phyloP scores from a whole-genome alignment of 2,329 filamentous ascomycete species.

The Botrytis deweyae region DNA sequence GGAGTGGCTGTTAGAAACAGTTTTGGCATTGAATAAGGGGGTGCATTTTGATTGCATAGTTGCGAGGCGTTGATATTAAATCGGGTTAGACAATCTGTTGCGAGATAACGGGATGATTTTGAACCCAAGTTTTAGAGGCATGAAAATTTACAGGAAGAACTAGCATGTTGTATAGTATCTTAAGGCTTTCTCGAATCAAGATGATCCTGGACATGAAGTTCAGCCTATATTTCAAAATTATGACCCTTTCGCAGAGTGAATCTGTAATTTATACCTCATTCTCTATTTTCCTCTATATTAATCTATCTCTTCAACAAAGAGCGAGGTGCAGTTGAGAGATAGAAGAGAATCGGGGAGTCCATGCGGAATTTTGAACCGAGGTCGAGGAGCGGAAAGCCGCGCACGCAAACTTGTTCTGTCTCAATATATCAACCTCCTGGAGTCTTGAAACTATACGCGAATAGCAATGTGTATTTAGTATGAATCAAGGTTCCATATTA shows the following conservation, averaged over 20 bases:
- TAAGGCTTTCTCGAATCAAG: not conserved
- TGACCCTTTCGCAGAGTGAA: not conserved
- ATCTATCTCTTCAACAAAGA: not conserved
- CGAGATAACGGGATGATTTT: not conserved
- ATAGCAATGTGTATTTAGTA: not conserved
- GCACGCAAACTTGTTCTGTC: not conserved
- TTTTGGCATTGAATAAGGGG: conserved; percentile 45
- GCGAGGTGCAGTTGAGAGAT: not conserved
- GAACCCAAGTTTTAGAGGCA: not conserved
- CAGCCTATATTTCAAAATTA: not conserved
- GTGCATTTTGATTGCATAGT: not conserved
- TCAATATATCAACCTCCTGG: not conserved
- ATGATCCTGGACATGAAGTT: not conserved
- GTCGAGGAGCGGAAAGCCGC: not conserved
- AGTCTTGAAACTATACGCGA: not conserved
- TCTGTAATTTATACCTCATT: not conserved
- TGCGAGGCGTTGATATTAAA: conserved; percentile 10
- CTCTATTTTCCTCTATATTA: not conserved
- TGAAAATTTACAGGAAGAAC: not conserved
- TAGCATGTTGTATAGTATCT: not conserved
- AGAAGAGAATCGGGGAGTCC: not conserved
- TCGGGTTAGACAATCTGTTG: conserved; percentile 12
- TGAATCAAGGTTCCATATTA: not conserved
- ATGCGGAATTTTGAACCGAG: not conserved
- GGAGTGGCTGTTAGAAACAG: conserved; percentile 67